Evolutionary conservation across 2,329 filamentous ascomycete species (phyloP).

Genomic region (Beauveria sp.): DNA sequence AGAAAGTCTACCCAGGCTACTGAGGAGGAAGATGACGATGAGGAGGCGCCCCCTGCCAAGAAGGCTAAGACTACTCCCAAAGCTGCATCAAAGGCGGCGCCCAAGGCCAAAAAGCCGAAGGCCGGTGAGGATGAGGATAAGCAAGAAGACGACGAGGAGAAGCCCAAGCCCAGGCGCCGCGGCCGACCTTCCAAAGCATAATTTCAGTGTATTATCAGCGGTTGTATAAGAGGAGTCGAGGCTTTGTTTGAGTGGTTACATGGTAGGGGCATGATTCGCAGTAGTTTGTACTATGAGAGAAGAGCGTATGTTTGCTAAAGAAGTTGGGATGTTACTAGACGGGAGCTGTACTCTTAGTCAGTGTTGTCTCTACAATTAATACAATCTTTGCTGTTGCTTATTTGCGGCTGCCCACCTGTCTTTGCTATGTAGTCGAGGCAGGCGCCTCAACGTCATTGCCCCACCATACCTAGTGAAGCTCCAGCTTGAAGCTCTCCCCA

Average conservation of each 20-base stretch:
- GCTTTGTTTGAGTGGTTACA: background rate
- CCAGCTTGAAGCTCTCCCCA: background rate
- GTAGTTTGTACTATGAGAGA: background rate
- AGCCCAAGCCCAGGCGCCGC: constrained; percentile 26
- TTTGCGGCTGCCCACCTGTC: background rate
- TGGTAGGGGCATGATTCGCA: background rate
- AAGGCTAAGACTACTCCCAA: background rate
- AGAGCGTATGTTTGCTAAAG: background rate
- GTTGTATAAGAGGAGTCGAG: background rate
- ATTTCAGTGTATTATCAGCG: background rate
- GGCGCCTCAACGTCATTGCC: constrained; percentile 6
- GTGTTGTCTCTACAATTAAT: background rate
- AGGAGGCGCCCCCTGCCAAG: constrained; percentile 13
- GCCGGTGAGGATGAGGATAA: constrained; percentile 16
- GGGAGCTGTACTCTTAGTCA: background rate
- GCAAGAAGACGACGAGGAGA: constrained; percentile 18
- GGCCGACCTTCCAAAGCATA: constrained; percentile 21
- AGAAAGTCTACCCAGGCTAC: background rate
- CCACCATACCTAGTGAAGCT: constrained; percentile 7
- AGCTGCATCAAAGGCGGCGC: background rate
- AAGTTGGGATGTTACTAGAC: background rate
- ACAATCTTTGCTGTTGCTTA: background rate
- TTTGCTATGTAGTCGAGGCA: background rate
- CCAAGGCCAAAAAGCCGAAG: constrained; percentile 15
- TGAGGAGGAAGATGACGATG: constrained; percentile 16